Conservation (phyloP, 257 asterid species). For the Knoxia roxburghii region DNA sequence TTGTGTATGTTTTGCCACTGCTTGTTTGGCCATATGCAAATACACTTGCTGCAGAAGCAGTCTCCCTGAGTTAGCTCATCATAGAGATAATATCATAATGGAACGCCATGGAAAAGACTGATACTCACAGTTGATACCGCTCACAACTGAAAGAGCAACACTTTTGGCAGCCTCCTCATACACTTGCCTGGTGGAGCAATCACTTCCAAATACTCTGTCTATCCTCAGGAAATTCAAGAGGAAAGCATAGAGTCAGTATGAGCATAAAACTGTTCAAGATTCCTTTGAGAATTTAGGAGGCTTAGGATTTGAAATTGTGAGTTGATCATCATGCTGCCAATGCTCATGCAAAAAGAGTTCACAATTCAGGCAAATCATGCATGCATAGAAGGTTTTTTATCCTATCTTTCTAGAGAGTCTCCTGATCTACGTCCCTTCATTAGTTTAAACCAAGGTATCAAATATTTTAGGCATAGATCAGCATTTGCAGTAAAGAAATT, state of each 20-base stretch:
- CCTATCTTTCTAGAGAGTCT: background rate
- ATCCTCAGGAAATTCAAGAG: slow-evolving; percentile 8
- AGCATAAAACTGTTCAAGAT: background rate
- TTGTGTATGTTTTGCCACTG: slow-evolving; percentile 67
- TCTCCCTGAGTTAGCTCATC: slow-evolving; percentile 3
- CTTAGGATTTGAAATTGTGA: background rate
- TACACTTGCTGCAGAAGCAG: slow-evolving; percentile 52
- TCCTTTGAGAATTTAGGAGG: too few species aligned
- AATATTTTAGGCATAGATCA: background rate
- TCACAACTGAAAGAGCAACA: slow-evolving; percentile 69
- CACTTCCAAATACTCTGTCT: slow-evolving; percentile 75
- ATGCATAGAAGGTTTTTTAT: background rate
- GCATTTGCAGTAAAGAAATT: background rate
- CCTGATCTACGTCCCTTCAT: background rate
- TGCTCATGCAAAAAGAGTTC: too few species aligned
- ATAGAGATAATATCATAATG: background rate
- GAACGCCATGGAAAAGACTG: background rate
- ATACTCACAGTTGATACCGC: slow-evolving; percentile 82
- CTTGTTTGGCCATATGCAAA: slow-evolving; percentile 72
- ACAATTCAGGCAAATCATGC: too few species aligned
- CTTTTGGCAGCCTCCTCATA: slow-evolving; percentile 83
- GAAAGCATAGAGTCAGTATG: slow-evolving; percentile 6
- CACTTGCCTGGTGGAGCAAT: slow-evolving; percentile 58
- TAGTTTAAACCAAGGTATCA: background rate
- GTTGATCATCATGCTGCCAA: background rate